A percentile compares a stretch with the other conserved stretches of the same genome.
Conservation (phyloP, 2,329 filamentous ascomycete genomes). For the Myriosclerotinia curreyana region DNA sequence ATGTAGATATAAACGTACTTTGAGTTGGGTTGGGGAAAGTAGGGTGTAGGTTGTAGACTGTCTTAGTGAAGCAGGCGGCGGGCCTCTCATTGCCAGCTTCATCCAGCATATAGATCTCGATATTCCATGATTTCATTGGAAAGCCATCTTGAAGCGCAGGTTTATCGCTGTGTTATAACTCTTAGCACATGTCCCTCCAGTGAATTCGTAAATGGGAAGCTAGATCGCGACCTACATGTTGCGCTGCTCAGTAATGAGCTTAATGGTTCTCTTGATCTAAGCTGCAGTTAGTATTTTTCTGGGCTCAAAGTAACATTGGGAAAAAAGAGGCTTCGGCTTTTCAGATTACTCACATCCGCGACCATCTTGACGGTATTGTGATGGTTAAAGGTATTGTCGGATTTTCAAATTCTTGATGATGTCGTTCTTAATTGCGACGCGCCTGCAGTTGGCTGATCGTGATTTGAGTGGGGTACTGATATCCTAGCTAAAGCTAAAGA, state of each 20-base stretch:
- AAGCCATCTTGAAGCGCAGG: slow-evolving; percentile 80
- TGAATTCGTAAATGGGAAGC: neutral
- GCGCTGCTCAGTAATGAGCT: slow-evolving; percentile 88
- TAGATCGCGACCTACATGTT: slow-evolving; percentile 54
- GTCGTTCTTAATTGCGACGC: slow-evolving; percentile 13
- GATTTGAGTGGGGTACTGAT: slow-evolving; percentile 20
- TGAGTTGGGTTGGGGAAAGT: slow-evolving; percentile 86
- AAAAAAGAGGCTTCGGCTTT: neutral
- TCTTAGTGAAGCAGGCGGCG: slow-evolving; percentile 86
- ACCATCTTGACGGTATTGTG: slow-evolving; percentile 34
- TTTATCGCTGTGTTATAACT: slow-evolving; percentile 58
- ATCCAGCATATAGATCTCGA: slow-evolving; percentile 80
- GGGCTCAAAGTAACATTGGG: neutral
- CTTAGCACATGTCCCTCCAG: slow-evolving; percentile 22
- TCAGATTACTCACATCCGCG: slow-evolving; percentile 34
- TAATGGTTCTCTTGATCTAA: slow-evolving; percentile 79
- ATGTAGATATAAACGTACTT: slow-evolving; percentile 54
- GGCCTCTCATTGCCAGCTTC: slow-evolving; percentile 80
- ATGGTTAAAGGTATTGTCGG: slow-evolving; percentile 15
- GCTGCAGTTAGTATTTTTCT: slow-evolving; percentile 20
- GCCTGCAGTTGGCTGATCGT: slow-evolving; percentile 20
- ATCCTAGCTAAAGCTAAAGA: slow-evolving; percentile 12
- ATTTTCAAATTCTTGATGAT: slow-evolving; percentile 17
- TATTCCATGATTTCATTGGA: slow-evolving; percentile 89
- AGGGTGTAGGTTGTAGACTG: slow-evolving; percentile 87